Evolutionary conservation across 139 green algal species (phyloP).

Genomic region (Chlorella sp.): DNA sequence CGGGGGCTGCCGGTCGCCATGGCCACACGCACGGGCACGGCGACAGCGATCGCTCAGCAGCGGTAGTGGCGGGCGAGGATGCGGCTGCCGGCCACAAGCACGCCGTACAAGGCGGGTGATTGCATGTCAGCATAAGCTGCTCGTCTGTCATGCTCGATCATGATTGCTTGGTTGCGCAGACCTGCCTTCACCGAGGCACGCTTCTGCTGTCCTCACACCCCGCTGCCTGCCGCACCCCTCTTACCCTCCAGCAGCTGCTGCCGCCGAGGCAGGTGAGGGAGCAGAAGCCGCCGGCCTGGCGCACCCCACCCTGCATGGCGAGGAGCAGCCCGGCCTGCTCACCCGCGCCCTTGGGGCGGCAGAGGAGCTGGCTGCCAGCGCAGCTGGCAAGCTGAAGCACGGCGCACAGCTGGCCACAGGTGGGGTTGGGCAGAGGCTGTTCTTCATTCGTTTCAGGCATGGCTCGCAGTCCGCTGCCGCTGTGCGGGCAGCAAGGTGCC

Average conservation of each 20-base stretch:
- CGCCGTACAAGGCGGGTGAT: background rate
- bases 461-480: too few relatives aligned
- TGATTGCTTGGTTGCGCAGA: too few relatives aligned
- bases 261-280: background rate
- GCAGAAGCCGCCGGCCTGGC: background rate
- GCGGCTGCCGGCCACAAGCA: background rate
- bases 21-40: background rate
- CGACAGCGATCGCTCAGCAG: background rate
- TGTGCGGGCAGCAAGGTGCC: too few relatives aligned
- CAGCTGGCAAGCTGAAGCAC: slow-evolving; percentile 16
- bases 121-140: too few relatives aligned
- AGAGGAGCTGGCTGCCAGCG: background rate
- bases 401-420: background rate
- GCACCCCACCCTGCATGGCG: background rate
- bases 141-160: too few relatives aligned
- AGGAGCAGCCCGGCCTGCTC: background rate
- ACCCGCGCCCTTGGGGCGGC: background rate
- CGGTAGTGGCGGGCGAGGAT: background rate
- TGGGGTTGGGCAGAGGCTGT: background rate
- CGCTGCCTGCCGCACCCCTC: background rate
- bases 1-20: background rate
- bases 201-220: too few relatives aligned
- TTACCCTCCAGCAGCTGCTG: too few relatives aligned
- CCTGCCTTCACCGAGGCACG: too few relatives aligned
- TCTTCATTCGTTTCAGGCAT: too few relatives aligned